A percentile compares a stretch with the other conserved stretches of the same genome.
phyloP scores from a whole-genome alignment of 331 rosid species.

The Quercus tomentella region DNA sequence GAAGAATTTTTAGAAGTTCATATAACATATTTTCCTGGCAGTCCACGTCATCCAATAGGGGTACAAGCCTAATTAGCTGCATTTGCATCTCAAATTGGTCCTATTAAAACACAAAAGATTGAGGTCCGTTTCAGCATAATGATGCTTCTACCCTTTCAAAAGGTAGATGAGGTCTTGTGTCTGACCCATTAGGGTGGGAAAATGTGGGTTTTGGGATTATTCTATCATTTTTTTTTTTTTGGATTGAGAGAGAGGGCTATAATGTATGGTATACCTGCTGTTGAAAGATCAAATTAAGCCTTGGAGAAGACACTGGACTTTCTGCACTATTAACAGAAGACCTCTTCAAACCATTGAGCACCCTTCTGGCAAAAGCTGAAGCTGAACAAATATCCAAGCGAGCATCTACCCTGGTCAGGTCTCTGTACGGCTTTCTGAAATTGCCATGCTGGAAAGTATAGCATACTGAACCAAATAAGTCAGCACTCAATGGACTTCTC shows the following conservation, averaged over 20 bases:
- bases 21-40: not conserved
- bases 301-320: conserved; percentile 53
- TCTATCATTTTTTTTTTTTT: not conserved
- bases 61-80: not conserved
- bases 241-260: not conserved
- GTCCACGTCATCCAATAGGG: not conserved
- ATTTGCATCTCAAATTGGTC: not conserved
- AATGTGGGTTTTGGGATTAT: not conserved
- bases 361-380: conserved; percentile 56
- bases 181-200: not conserved
- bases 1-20: too few relatives aligned
- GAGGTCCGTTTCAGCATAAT: not conserved
- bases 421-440: conserved; percentile 49
- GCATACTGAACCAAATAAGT: conserved; percentile 72
- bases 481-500: conserved; percentile 59
- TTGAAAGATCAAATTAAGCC: conserved; percentile 75
- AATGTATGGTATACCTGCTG: conserved; percentile 57
- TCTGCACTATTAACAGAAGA: conserved; percentile 28
- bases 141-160: not conserved
- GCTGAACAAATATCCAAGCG: conserved; percentile 77
- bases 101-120: not conserved
- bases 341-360: conserved; percentile 47
- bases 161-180: not conserved
- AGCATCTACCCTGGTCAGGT: conserved; percentile 78
- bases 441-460: conserved; percentile 71